Base-by-base conservation (phyloP, 2,329 filamentous ascomycete genomes). In the Aureobasidium sp. region DNA sequence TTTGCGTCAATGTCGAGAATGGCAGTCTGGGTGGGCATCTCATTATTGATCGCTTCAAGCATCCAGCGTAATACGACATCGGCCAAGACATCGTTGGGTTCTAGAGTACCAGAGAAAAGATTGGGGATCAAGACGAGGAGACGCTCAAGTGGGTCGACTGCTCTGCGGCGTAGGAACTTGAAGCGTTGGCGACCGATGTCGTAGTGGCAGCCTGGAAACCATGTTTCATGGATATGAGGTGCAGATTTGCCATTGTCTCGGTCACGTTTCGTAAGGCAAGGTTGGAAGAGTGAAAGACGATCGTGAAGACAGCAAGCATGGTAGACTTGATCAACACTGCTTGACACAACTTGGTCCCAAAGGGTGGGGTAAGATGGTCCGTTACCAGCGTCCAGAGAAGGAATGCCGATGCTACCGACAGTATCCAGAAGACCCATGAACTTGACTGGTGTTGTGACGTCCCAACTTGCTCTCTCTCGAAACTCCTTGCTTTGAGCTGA, bases 141-240 rank as follows among this genome's bases (percentile, higher is more conserved):
- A 13, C 68, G 68, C 58, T 79, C 76, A 4, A 77, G 66, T 66
- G 29, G 23, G 33, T 76, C 76, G 4, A 65, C 61, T 27, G 69
- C 70, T 53, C 73, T 71, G 18, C 42, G 40, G 1, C 76, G 67
- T 3, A 78, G 53, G 63, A 78, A 79, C 31, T 76, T 71, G 65
- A 78, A 79, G 0, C 71, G 71, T 67, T 77, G 74, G 20, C 76
- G 72, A 1, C 77, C 76, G 23, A 78, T 40, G 55, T 79, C 77
- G 66, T 78, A 78, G 47, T 79, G 77, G n/a, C 73, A 74, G 31
- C 76, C 76, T 2, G 77, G 77, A 38, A 79, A 77, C 77, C 76
- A 79, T 29, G 65, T 68, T 58, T 78, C 76, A 29, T 72, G 67
- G 4, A 78, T 71, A 0, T 67, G 45, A 13, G 64, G 59, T 11